Percentiles rank a stretch among this genome's conserved stretches.
phyloP scores from a whole-genome alignment of 495 filamentous ascomycete genomes.

The Astrocystis sublimbata region DNA sequence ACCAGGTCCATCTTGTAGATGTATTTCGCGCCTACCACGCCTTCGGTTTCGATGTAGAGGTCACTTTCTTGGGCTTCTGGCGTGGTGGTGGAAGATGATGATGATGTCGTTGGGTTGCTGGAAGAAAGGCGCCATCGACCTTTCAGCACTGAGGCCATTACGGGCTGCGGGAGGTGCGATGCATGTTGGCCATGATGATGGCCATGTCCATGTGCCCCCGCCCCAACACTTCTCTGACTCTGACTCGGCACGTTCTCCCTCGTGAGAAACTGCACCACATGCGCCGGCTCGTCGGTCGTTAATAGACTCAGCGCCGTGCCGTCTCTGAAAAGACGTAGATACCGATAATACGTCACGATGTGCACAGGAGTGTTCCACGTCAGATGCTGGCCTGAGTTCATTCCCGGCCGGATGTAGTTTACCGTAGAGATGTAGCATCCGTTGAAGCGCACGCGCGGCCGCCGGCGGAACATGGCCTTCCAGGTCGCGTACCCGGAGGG shows the following conservation, averaged over 20 bases:
- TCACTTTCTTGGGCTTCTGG: constrained; percentile 57
- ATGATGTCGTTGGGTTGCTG: background rate
- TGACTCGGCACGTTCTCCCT: constrained; percentile 37
- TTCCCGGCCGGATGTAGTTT: constrained; percentile 87
- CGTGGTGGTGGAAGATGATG: constrained; percentile 28
- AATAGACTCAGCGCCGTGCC: constrained; percentile 77
- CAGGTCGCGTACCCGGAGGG: constrained; percentile 50
- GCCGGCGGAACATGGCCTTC: constrained; percentile 71
- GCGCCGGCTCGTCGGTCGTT: constrained; percentile 75
- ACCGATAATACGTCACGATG: constrained; percentile 97
- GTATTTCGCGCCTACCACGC: constrained; percentile 67
- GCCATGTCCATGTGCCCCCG: background rate
- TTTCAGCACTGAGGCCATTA: constrained; percentile 38
- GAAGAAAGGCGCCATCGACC: constrained; percentile 42
- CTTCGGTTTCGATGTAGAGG: constrained; percentile 84
- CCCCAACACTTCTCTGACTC: too few species aligned
- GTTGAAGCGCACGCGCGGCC: constrained; percentile 88
- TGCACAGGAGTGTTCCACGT: constrained; percentile 85
- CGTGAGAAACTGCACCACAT: constrained; percentile 76
- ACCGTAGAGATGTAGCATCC: constrained; percentile 95
- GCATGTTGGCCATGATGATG: constrained; percentile 18
- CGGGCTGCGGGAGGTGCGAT: constrained; percentile 35
- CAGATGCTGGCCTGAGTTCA: constrained; percentile 52
- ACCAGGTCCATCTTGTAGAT: constrained; percentile 76
- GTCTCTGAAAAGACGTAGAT: constrained; percentile 91